phyloP scores from a whole-genome alignment of 2,329 filamentous ascomycete species.

The Penicillium sp. region DNA sequence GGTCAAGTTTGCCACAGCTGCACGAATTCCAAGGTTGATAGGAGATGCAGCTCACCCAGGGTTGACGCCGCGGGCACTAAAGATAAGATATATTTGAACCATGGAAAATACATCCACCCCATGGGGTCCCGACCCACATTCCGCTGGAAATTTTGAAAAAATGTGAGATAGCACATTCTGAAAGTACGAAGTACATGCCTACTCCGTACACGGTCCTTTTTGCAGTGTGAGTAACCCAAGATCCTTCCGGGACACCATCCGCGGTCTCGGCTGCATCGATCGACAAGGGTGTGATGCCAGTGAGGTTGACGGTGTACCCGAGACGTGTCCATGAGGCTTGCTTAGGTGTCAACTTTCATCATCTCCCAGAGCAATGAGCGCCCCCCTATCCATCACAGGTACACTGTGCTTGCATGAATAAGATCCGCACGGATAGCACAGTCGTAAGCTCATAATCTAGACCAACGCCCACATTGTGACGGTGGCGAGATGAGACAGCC shows the following conservation, averaged over 20 bases:
- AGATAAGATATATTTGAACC: neutral
- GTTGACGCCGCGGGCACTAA: neutral
- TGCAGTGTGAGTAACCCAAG: conserved; percentile 14
- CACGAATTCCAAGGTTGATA: neutral
- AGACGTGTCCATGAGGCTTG: conserved; percentile 4
- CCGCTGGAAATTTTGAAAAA: neutral
- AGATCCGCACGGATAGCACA: neutral
- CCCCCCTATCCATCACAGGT: neutral
- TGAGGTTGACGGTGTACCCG: conserved; percentile 8
- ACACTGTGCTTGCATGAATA: neutral
- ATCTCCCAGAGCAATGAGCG: neutral
- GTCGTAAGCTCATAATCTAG: conserved; percentile 3
- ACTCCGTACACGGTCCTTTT: neutral
- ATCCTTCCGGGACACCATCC: conserved; percentile 1
- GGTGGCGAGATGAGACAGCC: conserved; percentile 1
- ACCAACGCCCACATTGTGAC: neutral
- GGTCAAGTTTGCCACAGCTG: neutral
- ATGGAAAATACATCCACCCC: conserved; percentile 3
- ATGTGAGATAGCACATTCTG: conserved; percentile 4
- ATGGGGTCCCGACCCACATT: conserved; percentile 7
- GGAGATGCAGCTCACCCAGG: neutral
- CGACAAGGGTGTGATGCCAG: conserved; percentile 5
- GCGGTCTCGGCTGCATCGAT: conserved; percentile 7
- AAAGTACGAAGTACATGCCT: neutral
- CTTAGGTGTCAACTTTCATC: neutral